Percentiles rank a stretch among this genome's conserved stretches.
Conservation (phyloP, 2,329 filamentous ascomycete genomes). For the Beauveria rudraprayagi region DNA sequence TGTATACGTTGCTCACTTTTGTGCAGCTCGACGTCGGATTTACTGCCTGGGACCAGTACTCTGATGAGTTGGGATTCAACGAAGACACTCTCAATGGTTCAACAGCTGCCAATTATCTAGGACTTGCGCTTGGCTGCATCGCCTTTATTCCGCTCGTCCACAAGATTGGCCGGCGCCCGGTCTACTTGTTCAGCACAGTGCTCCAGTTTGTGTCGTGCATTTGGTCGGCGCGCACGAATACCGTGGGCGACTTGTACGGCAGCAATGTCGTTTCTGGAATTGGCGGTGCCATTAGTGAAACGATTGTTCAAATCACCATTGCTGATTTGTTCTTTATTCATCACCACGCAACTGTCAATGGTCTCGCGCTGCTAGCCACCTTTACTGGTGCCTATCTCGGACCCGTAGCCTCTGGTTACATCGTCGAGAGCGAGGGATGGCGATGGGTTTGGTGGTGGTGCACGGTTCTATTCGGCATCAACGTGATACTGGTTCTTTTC, state of each 20-base stretch:
- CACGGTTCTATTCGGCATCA: conserved; percentile 15
- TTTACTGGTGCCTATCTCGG: conserved; percentile 22
- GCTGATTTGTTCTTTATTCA: conserved; percentile 26
- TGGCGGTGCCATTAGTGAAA: conserved; percentile 30
- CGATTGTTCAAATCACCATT: conserved; percentile 30
- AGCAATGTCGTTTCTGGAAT: conserved; percentile 30
- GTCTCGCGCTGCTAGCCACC: conserved; percentile 30
- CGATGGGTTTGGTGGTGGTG: conserved; percentile 32
- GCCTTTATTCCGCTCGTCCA: conserved; percentile 17
- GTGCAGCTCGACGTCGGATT: conserved; percentile 10
- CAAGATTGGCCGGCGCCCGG: conserved; percentile 18
- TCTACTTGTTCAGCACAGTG: conserved; percentile 27
- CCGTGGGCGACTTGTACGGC: conserved; percentile 32
- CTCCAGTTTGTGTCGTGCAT: conserved; percentile 26
- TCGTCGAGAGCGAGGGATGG: conserved; percentile 20
- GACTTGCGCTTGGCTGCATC: conserved; percentile 17
- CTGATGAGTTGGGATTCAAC: conserved; percentile 6
- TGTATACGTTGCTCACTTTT: conserved; percentile 32
- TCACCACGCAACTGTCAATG: conserved; percentile 35
- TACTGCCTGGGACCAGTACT: conserved; percentile 9
- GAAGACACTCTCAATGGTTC: conserved; percentile 10
- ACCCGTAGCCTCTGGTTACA: conserved; percentile 23
- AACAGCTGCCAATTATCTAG: conserved; percentile 12
- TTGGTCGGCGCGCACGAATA: conserved; percentile 37
- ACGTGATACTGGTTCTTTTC: conserved; percentile 17